Evolutionary conservation across 371 early-diverging fungal genomes (phyloP), one percentile per base, ranked within the genome.

Genomic region (Mortierella sp.): DNA sequence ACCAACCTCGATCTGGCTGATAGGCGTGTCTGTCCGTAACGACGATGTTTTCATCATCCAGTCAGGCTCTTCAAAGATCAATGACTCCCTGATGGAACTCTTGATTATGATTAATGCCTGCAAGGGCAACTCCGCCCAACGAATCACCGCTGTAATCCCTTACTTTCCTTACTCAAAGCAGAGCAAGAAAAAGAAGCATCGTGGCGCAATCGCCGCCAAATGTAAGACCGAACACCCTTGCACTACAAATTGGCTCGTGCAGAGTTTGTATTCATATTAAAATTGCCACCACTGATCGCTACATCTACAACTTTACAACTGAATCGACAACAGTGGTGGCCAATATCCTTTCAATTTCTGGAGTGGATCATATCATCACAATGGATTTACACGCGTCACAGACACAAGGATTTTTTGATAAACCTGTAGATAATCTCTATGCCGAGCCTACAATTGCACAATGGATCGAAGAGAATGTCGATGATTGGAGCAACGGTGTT

Each of bases 21-120:
- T 92, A 86, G 97, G 94, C 35, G 92, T 93, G 47, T 97, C 98
- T 61, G 96, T 98, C 68, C 94, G 98, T 68, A 90, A 96, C 56
- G 91, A 96, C 77, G 97, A 98, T 86, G 97, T 98, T n/a, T 98
- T 91, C 84, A 95, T 99, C 69, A 95, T 99, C 72, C 98, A 98
- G 83, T 94, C 94, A 28, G 98, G 98, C 19, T 95, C 94, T 23
- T 86, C 87, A 63, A 83, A 88, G 40, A 93, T 96, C 85, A 98
- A 98, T 83, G 99, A 98, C 85, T 94, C 97, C 68, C 85, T 98
- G 60, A 96, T 98, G 92, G 99, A 98, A 84, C 89, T 97, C 61
- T 89, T 97, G 70, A 96, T 98, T 69, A 94, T 98, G 96, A 93
- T 98, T 76, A 94, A 95, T 74, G 97, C 98, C 59, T 96, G 97